phyloP scores from a whole-genome alignment of 768 basidiomycete genomes.

The Daedalea quercina region DNA sequence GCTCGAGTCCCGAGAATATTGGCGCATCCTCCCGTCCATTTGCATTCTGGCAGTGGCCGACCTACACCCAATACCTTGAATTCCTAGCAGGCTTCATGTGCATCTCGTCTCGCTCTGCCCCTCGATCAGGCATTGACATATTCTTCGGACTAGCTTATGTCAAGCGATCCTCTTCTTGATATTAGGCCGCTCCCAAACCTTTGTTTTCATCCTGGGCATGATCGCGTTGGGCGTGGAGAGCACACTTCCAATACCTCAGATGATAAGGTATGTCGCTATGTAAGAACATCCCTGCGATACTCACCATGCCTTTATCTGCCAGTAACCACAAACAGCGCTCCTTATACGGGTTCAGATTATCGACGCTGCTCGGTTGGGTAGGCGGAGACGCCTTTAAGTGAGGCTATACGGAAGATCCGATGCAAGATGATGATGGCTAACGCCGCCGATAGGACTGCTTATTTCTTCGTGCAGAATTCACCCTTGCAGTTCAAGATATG shows the following conservation, averaged over 20 bases:
- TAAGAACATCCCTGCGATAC: too few relatives aligned
- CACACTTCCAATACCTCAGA: slow-evolving; percentile 79
- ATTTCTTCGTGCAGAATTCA: slow-evolving; percentile 70
- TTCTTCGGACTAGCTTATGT: slow-evolving; percentile 37
- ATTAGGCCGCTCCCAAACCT: slow-evolving; percentile 55
- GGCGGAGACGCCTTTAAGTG: slow-evolving; percentile 86
- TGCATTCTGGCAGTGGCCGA: slow-evolving; percentile 83
- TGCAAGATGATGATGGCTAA: neutral
- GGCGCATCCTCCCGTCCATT: slow-evolving; percentile 58
- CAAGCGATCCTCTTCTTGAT: slow-evolving; percentile 73
- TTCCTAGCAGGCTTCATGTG: slow-evolving; percentile 78
- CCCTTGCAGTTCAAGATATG: slow-evolving; percentile 81
- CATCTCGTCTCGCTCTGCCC: slow-evolving; percentile 12
- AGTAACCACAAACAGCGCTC: slow-evolving; percentile 79
- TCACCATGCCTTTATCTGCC: neutral
- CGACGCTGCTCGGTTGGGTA: slow-evolving; percentile 77
- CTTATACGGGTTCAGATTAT: slow-evolving; percentile 78
- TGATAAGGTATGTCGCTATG: slow-evolving; percentile 49
- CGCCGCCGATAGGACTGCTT: slow-evolving; percentile 46
- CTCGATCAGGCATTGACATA: neutral
- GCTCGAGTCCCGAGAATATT: slow-evolving; percentile 49
- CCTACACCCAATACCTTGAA: slow-evolving; percentile 74
- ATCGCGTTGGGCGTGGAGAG: slow-evolving; percentile 78
- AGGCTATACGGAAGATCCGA: slow-evolving; percentile 9
- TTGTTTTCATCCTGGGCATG: slow-evolving; percentile 63